Percentiles rank a stretch among this genome's conserved stretches.
Conservation (phyloP, 352 stramenopile species). For the Thraustochytrium striatum region DNA sequence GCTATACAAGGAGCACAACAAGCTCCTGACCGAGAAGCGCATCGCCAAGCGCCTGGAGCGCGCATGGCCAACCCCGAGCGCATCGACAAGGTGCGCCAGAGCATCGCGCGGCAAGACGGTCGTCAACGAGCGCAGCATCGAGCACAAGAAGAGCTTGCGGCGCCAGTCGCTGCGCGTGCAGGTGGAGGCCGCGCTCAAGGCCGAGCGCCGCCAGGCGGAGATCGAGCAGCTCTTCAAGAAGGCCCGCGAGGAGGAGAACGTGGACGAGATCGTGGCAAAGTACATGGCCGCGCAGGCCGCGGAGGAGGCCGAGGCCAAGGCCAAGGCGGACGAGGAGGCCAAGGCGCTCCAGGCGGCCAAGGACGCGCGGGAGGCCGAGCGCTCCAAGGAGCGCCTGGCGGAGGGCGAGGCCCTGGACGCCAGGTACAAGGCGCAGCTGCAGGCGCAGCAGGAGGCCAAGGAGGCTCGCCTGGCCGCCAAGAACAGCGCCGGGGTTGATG, state of each 20-base stretch:
- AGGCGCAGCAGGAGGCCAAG: neutral
- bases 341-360: neutral
- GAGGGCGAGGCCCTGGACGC: neutral
- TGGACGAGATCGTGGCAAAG: neutral
- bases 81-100: too few relatives aligned
- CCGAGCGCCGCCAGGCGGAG: neutral
- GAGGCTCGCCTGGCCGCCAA: neutral
- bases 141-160: neutral
- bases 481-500: too few relatives aligned
- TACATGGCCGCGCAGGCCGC: too few relatives aligned
- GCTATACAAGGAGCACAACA: slow-evolving; percentile 95
- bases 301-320: too few relatives aligned
- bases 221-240: neutral
- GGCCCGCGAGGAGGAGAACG: neutral
- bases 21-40: slow-evolving; percentile 87
- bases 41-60: slow-evolving; percentile 63
- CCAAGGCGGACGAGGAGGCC: neutral
- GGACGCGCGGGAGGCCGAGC: neutral
- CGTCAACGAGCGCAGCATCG: slow-evolving; percentile 64
- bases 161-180: neutral
- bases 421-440: neutral
- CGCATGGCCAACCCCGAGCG: slow-evolving; percentile 79
- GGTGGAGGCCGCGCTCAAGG: neutral
- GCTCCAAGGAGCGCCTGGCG: neutral
- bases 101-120: slow-evolving; percentile 77